A percentile compares a stretch with the other conserved stretches of the same genome.
Conservation (phyloP, 495 filamentous ascomycete genomes). For the Pseudevernia furfuracea region DNA sequence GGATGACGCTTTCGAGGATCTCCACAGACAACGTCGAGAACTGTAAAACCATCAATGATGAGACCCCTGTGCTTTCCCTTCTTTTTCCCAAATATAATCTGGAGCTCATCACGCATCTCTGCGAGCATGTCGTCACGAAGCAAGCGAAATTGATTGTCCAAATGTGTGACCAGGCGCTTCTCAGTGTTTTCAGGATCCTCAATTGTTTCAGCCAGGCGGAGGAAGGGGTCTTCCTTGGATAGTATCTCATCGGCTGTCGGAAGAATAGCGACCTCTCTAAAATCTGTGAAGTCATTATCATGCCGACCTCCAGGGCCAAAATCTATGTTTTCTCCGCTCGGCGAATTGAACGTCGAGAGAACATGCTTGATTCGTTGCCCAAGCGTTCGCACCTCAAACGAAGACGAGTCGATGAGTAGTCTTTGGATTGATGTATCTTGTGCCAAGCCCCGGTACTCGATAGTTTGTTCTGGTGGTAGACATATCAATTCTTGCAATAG, state of each 20-base stretch:
- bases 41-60: constrained; percentile 28
- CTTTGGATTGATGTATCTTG: constrained; percentile 28
- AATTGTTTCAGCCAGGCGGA: constrained; percentile 41
- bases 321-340: constrained; percentile 9
- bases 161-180: constrained; percentile 43
- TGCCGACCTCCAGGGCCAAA: constrained; percentile 60
- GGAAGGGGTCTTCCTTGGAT: constrained; percentile 51
- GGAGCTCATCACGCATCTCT: constrained; percentile 55
- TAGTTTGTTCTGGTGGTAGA: constrained; percentile 28
- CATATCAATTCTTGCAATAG: constrained; percentile 50
- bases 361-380: constrained; percentile 43
- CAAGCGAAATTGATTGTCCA: constrained; percentile 76
- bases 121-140: constrained; percentile 67
- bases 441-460: constrained; percentile 30
- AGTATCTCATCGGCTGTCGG: constrained; percentile 65
- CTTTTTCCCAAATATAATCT: constrained; percentile 37
- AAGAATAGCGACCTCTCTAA: constrained; percentile 54
- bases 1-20: constrained; percentile 28
- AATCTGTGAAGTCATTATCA: constrained; percentile 65
- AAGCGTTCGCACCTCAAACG: constrained; percentile 27
- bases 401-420: constrained; percentile 30
- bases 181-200: constrained; percentile 27
- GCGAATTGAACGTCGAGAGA: constrained; percentile 28
- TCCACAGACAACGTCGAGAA: constrained; percentile 31
- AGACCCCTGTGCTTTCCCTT: constrained; percentile 34